phyloP scores from a whole-genome alignment of 1,284 basidiomycete species.

The Rhodotorula sp. region DNA sequence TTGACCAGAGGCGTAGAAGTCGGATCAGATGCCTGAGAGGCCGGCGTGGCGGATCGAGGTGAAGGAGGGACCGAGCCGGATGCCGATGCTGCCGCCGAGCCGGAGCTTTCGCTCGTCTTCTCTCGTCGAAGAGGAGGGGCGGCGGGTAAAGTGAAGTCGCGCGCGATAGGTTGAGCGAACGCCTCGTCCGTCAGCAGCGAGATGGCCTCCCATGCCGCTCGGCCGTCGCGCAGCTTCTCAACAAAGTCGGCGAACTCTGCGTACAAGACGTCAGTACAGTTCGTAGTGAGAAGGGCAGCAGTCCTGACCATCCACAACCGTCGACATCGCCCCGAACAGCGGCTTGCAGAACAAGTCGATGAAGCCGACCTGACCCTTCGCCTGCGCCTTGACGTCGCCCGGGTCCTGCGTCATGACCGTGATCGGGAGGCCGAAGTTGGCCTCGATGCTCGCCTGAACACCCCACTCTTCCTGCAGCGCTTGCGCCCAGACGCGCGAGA shows the following conservation, averaged over 20 bases:
- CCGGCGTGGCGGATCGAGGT: neutral
- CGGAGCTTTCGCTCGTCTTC: neutral
- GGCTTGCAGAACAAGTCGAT: slow-evolving; percentile 78
- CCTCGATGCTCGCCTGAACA: slow-evolving; percentile 77
- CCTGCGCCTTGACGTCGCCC: slow-evolving; percentile 60
- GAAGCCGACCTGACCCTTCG: slow-evolving; percentile 85
- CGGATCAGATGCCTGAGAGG: neutral
- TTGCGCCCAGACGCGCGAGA: slow-evolving; percentile 85
- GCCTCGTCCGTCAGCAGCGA: slow-evolving; percentile 32
- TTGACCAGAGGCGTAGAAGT: neutral
- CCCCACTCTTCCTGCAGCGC: slow-evolving; percentile 86
- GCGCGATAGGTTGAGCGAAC: slow-evolving; percentile 24
- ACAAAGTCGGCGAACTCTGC: slow-evolving; percentile 42
- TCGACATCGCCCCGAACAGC: slow-evolving; percentile 69
- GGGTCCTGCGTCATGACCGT: slow-evolving; percentile 57
- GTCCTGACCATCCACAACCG: slow-evolving; percentile 65
- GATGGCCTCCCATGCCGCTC: slow-evolving; percentile 43
- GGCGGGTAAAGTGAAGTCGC: slow-evolving; percentile 14
- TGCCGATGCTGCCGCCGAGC: neutral
- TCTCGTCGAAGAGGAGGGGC: slow-evolving; percentile 7
- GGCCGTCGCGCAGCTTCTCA: slow-evolving; percentile 41
- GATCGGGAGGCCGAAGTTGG: slow-evolving; percentile 69
- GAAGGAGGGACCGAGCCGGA: neutral
- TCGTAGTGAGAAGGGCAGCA: too few relatives aligned
- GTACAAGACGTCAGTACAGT: too few relatives aligned